Evolutionary conservation across 192 early-diverging fungal genomes (phyloP).

Genomic region (Physocladia obscura): DNA sequence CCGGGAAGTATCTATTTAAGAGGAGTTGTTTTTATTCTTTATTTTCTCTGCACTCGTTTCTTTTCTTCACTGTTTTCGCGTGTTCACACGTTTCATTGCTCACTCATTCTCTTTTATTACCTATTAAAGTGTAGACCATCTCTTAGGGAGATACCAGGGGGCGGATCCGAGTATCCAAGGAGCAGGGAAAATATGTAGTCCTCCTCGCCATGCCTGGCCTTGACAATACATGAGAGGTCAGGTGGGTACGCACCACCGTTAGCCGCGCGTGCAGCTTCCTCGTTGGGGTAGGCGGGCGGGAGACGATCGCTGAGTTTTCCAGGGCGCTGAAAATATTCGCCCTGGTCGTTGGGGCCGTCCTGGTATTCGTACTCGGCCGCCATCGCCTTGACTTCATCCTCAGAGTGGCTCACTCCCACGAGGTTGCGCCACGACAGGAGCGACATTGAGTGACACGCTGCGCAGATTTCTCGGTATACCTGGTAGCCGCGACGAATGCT

Average conservation of each 20-base stretch:
- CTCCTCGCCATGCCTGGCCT: conserved; percentile 93
- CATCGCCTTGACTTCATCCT: conserved; percentile 90
- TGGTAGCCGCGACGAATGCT: conserved; percentile 98
- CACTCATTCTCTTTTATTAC: too few species aligned
- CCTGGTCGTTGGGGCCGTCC: conserved; percentile 90
- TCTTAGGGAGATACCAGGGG: conserved; percentile 89
- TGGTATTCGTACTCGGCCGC: conserved; percentile 87
- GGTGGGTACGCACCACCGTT: conserved; percentile 95
- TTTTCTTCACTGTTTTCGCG: too few species aligned
- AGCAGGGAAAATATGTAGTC: conserved; percentile 95
- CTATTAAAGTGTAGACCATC: conserved; percentile 99
- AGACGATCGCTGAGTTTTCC: conserved; percentile 92
- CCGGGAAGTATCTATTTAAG: conserved; percentile 99
- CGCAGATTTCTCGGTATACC: conserved; percentile 97
- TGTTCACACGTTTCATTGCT: too few species aligned
- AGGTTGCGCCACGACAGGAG: conserved; percentile 93
- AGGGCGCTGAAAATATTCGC: conserved; percentile 88
- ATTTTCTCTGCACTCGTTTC: too few species aligned
- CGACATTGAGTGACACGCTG: conserved; percentile 95
- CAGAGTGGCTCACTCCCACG: conserved; percentile 89
- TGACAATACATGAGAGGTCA: conserved; percentile 90
- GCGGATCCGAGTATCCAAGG: conserved; percentile 91
- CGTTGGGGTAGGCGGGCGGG: conserved; percentile 90
- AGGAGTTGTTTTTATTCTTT: too few species aligned
- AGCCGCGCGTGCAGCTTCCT: conserved; percentile 92